Percentiles rank a stretch among this genome's conserved stretches.
Evolutionary conservation across 2,329 filamentous ascomycete genomes (phyloP).

Genomic region (Diplodia scrobiculata): DNA sequence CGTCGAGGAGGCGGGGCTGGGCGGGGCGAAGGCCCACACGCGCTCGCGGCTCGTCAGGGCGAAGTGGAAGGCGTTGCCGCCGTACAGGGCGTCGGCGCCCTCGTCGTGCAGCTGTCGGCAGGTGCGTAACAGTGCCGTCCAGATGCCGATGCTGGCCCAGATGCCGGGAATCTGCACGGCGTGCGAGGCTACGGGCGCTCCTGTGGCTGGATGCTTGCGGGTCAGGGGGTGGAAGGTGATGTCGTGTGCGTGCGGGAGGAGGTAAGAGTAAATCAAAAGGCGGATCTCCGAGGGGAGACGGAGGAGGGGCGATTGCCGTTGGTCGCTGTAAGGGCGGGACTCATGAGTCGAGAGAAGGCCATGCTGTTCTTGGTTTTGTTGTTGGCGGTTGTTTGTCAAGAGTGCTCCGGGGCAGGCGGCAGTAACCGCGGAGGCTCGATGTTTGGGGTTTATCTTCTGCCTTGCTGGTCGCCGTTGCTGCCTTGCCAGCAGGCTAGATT

Average conservation of each 20-base stretch:
- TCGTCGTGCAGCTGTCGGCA: constrained; percentile 33
- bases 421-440: neutral
- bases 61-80: constrained; percentile 33
- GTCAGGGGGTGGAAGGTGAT: constrained; percentile 25
- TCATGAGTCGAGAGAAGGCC: neutral
- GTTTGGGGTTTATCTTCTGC: neutral
- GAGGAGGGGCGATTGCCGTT: constrained; percentile 13
- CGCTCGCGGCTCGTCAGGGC: constrained; percentile 19
- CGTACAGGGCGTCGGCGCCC: constrained; percentile 32
- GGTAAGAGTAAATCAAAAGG: constrained; percentile 27
- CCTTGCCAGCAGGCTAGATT: constrained; percentile 8
- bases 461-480: neutral
- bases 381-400: neutral
- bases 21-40: constrained; percentile 11
- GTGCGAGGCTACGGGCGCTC: constrained; percentile 8
- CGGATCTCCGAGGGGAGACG: constrained; percentile 28
- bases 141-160: constrained; percentile 12
- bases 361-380: neutral
- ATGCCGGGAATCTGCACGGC: constrained; percentile 10
- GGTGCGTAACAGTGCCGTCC: constrained; percentile 26
- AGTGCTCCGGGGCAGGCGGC: neutral
- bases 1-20: neutral
- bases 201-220: constrained; percentile 9
- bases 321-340: neutral
- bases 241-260: constrained; percentile 26